Base-by-base conservation (phyloP, 1,139 yeast genomes). In the Spathaspora sp. region DNA sequence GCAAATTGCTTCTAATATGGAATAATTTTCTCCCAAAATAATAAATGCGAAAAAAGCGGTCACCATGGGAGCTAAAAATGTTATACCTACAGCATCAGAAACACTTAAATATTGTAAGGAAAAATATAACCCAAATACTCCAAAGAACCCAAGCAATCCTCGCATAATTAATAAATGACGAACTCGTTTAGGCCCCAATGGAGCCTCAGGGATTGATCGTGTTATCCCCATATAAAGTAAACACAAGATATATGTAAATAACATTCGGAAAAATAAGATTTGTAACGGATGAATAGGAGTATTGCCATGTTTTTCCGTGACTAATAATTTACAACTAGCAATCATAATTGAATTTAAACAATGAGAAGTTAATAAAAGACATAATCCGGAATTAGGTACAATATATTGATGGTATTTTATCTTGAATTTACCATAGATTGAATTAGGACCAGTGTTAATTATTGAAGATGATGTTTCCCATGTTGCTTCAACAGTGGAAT, bases 281-380 rank as follows among this genome's bases (percentile, higher is more conserved):
- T 89, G 95, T 33, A 87, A 65, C 1, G 96, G 95, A 57, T 86
- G 84, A 53, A 88, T 78, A 7, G 86, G 85, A 2, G 73, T 73
- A 23, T 65, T 68, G 49, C 75, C 73, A 47, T 74, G 79, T 20
- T 76, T 70, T 53, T 85, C 87, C 1, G 86, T 80, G 50, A 84
- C 87, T 43, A 89, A 67, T 20, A 89, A 65, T 59, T 88, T 85
- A 53, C 95, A 85, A 6, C 88, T 76, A 10, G 85, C 78, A 7
- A 85, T 79, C 96, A 89, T 89, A 39, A 83, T 63, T 4, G 91
- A 81, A 62, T 85, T 87, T 70, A 85, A 85, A 43, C 87, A 70
- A 59, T 86, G 95, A 1, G 88, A 75, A 7, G 76, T 47, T n/a
- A 80, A 58, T 44, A 79, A 63, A 44, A 82, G 59, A 31, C 68